phyloP scores from a whole-genome alignment of 257 asterid species.

The Lycium ferocissimum region DNA sequence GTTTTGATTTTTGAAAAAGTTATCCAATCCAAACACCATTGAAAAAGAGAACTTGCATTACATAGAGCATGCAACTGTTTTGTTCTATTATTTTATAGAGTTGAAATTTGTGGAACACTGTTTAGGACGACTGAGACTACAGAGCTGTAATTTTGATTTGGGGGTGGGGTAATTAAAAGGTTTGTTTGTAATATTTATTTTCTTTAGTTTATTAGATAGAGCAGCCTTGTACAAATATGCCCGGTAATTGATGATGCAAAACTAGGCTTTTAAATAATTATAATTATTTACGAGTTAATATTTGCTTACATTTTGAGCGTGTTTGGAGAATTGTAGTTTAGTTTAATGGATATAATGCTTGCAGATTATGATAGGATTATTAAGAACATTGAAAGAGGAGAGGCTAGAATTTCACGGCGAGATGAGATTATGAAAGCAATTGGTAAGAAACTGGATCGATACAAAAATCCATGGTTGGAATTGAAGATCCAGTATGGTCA shows the following conservation, averaged over 20 bases:
- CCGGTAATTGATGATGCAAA: not conserved
- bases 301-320: not conserved
- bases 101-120: not conserved
- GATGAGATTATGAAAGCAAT: constrained; percentile 99
- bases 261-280: constrained; percentile 10
- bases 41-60: not conserved
- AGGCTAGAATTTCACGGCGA: constrained; percentile 91
- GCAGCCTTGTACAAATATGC: not conserved
- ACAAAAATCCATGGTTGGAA: constrained; percentile 98
- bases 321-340: constrained; percentile 5
- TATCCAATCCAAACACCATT: not conserved
- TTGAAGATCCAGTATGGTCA: constrained; percentile 97
- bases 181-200: not conserved
- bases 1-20: constrained; percentile 3
- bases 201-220: not conserved
- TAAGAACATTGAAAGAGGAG: constrained; percentile 97
- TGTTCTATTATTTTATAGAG: constrained; percentile 3
- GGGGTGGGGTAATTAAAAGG: not conserved
- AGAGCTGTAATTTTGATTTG: not conserved
- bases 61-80: not conserved
- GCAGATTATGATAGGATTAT: constrained; percentile 96
- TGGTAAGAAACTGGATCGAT: constrained; percentile 94
- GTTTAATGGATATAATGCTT: constrained; percentile 30
- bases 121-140: not conserved
- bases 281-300: not conserved